A percentile compares a stretch with the other conserved stretches of the same genome.
Conservation (phyloP, 2,329 filamentous ascomycete genomes). For the Penicillium sp. region DNA sequence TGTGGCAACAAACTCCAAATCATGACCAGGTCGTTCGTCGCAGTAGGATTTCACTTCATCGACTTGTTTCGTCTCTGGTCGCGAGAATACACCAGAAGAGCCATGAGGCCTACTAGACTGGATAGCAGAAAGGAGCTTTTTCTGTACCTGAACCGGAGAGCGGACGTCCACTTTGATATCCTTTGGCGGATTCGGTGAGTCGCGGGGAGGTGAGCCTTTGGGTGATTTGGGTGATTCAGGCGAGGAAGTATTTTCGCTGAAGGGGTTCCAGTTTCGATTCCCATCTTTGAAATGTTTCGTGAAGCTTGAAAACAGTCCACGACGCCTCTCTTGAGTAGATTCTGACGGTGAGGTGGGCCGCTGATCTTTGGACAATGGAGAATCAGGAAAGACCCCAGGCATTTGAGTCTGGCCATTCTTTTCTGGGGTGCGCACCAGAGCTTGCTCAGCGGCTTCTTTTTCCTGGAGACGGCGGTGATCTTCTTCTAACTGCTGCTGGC, state of each 20-base stretch:
- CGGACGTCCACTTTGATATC: conserved; percentile 35
- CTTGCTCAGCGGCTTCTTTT: conserved; percentile 53
- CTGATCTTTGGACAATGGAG: conserved; percentile 57
- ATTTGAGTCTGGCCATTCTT: conserved; percentile 56
- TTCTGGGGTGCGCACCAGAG: conserved; percentile 26
- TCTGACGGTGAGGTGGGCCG: conserved; percentile 29
- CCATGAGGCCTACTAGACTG: conserved; percentile 77
- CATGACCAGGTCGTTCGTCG: conserved; percentile 74
- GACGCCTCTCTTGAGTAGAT: conserved; percentile 48
- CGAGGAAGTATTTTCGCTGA: conserved; percentile 30
- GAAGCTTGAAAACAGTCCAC: conserved; percentile 70
- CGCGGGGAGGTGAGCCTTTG: conserved; percentile 47
- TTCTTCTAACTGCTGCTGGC: conserved; percentile 71
- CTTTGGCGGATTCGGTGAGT: conserved; percentile 39
- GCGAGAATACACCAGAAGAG: conserved; percentile 73
- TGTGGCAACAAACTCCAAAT: conserved; percentile 73
- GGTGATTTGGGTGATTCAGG: conserved; percentile 31
- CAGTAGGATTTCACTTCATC: conserved; percentile 87
- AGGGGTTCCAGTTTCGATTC: conserved; percentile 34
- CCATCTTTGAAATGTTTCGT: conserved; percentile 70
- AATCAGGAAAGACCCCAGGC: conserved; percentile 76
- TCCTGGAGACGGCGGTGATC: conserved; percentile 73
- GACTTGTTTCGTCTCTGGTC: conserved; percentile 72
- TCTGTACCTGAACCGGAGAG: conserved; percentile 48
- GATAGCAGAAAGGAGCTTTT: conserved; percentile 73